These are phyloP conservation scores for Debaryomyces robertsiae DNA, from an alignment of 1,139 yeast genomes.

Conservation along the genomic window DNA sequence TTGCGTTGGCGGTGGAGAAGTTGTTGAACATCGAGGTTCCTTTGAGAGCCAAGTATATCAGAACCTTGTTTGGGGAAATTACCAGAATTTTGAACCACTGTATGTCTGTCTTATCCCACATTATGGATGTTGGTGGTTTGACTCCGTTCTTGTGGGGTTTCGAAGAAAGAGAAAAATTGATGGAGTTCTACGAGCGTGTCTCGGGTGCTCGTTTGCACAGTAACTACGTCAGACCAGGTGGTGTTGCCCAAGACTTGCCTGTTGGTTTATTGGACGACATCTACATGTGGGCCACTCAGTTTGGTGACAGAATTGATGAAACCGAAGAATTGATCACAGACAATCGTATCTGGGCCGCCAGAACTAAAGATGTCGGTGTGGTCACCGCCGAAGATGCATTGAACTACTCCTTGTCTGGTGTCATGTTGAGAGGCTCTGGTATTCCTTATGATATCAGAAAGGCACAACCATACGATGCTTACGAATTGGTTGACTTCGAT, in stretches of 20 bases:
- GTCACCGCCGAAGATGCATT: conserved; percentile 87
- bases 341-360: conserved; percentile 90
- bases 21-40: conserved; percentile 85
- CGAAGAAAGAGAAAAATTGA: conserved; percentile 89
- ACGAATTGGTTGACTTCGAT: conserved; percentile 83
- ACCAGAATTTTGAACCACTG: conserved; percentile 83
- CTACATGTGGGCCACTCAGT: conserved; percentile 96
- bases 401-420: conserved; percentile 80
- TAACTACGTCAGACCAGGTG: conserved; percentile 91
- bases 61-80: conserved; percentile 86
- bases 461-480: conserved; percentile 89
- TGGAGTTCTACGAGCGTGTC: conserved; percentile 92
- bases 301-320: conserved; percentile 91
- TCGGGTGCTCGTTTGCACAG: conserved; percentile 89
- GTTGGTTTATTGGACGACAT: conserved; percentile 86
- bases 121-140: conserved; percentile 94
- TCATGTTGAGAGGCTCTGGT: conserved; percentile 91
- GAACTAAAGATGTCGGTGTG: conserved; percentile 79
- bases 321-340: conserved; percentile 88
- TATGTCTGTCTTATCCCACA: conserved; percentile 86
- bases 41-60: conserved; percentile 77
- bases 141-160: conserved; percentile 95
- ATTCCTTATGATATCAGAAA: conserved; percentile 85
- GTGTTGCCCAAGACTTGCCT: conserved; percentile 87
- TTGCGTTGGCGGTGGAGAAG: conserved; percentile 83